Percentiles rank a stretch among this genome's conserved stretches.
phyloP scores from a whole-genome alignment of 208 protist species.

The Naegleria lovaniensis region DNA sequence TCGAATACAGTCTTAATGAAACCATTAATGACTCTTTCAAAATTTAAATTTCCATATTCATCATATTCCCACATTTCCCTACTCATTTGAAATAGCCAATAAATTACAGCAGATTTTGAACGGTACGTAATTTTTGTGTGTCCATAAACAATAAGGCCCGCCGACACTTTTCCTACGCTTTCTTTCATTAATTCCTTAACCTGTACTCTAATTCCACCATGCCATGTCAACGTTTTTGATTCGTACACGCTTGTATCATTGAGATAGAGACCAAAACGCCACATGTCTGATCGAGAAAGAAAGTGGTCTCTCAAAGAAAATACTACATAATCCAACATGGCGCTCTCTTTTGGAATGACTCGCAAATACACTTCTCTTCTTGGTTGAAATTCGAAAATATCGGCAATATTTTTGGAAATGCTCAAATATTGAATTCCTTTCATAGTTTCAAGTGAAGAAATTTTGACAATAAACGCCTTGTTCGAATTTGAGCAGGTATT shows the following conservation, averaged over 20 bases:
- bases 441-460: background rate
- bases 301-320: slow-evolving; percentile 28
- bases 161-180: background rate
- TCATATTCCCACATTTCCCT: slow-evolving; percentile 31
- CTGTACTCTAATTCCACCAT: slow-evolving; percentile 1
- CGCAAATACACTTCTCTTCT: background rate
- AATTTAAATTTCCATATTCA: slow-evolving; percentile 22
- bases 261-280: slow-evolving; percentile 8
- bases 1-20: slow-evolving; percentile 15
- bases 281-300: slow-evolving; percentile 25
- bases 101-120: slow-evolving; percentile 15
- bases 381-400: slow-evolving; percentile 17
- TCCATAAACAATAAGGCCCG: background rate
- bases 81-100: slow-evolving; percentile 28
- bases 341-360: background rate
- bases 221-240: background rate
- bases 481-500: background rate
- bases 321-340: slow-evolving; percentile 21
- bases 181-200: slow-evolving; percentile 22
- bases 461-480: background rate
- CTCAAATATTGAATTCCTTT: background rate
- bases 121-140: slow-evolving; percentile 26
- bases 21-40: slow-evolving; percentile 17
- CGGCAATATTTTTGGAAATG: slow-evolving; percentile 21
- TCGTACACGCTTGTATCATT: background rate